A percentile compares a stretch with the other conserved stretches of the same genome.
Evolutionary conservation across 2,329 filamentous ascomycete species (phyloP).

Genomic region (Trichoderma guizhouense): DNA sequence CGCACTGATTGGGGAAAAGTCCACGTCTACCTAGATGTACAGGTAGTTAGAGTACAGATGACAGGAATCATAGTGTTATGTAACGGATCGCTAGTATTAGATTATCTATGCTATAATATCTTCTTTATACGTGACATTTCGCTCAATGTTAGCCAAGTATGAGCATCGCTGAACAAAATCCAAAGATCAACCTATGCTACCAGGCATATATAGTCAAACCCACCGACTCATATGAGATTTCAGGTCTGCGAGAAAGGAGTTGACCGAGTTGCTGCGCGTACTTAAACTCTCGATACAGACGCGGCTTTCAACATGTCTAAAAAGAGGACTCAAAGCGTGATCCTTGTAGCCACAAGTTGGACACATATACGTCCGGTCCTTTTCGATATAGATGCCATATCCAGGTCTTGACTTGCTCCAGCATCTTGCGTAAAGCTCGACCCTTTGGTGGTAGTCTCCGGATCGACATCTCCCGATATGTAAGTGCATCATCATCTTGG

Average conservation of each 20-base stretch:
- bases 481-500: neutral
- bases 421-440: neutral
- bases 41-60: neutral
- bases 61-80: neutral
- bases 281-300: neutral
- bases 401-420: neutral
- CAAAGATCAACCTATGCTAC: neutral
- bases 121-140: neutral
- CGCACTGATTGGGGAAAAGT: constrained; percentile 23
- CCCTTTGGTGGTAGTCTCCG: neutral
- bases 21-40: neutral
- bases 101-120: neutral
- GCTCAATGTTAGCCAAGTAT: neutral
- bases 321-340: neutral
- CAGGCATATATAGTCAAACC: neutral
- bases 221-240: neutral
- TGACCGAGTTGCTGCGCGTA: neutral
- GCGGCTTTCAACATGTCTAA: neutral
- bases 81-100: no score
- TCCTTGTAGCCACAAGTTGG: neutral
- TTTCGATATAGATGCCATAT: neutral
- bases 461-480: neutral
- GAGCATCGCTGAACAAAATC: neutral
- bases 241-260: neutral
- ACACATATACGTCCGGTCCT: neutral